Evolutionary conservation across 805 yeast genomes (phyloP), one percentile per base, ranked within the genome.

Genomic region (Sugiyamaella marilandica): DNA sequence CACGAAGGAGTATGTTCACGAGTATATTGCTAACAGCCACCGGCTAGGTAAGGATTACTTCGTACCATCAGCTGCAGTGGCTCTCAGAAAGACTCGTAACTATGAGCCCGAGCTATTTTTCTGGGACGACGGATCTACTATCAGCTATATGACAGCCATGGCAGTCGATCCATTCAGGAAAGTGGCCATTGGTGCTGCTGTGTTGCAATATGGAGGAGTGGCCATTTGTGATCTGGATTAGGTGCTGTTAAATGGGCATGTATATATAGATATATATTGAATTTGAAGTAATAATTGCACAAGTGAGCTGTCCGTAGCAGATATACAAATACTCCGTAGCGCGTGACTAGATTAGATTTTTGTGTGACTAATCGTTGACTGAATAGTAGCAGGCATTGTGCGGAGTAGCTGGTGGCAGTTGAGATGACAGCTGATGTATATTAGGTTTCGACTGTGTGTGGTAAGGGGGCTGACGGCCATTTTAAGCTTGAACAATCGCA

Each of bases 131-230:
- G 48, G 48, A 2, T 26, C 36, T 14, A 16, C 34, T 5, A 29
- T 45, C 10, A 45, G 48, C 14, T 45, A 45, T 16, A 45, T 45
- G 48, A 45, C 48, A 4, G 48, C 48, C n/a, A 45, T 45, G 48
- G 48, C 48, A 14, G 18, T 45, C 31, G 48, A 45, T 31, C 48
- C 48, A 10, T 4, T 29, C 18, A 29, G 48, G 13, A 29, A 32
- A 29, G 37, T 45, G 35, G 36, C 34, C 26, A 45, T 45, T 29
- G 48, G 48, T 13, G 48, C 36, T n/a, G 48, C 36, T 31, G 48
- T 45, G 10, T 18, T 45, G 37, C 48, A 45, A 21, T 45, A 45
- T n/a, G 48, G 48, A 5, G 48, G 48, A 10, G 14, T 32, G 7
- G 33, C 37, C 4, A 18, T 45, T 10, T 45, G 48, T n/a, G 32